Conservation (phyloP, 2,329 filamentous ascomycete genomes). For the Septoria petroselini region DNA sequence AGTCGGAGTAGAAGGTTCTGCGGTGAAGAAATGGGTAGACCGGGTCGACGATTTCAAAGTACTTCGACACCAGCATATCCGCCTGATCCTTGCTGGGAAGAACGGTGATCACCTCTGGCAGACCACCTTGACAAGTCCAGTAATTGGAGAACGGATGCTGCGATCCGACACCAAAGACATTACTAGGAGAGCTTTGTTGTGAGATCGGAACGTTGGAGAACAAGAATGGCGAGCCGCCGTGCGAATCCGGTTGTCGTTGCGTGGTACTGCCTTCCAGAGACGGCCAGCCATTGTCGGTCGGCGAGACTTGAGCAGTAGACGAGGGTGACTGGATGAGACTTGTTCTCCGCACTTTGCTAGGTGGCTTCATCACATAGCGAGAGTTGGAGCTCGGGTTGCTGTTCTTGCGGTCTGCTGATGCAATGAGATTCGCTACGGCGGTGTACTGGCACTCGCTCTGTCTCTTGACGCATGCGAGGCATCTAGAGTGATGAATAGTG, state of each 20-base stretch:
- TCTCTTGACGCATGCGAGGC: constrained; percentile 64
- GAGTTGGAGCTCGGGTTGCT: constrained; percentile 27
- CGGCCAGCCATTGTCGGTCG: constrained; percentile 34
- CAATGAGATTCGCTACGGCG: constrained; percentile 69
- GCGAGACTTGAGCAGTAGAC: constrained; percentile 26
- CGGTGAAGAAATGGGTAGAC: constrained; percentile 78
- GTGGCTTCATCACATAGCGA: constrained; percentile 37
- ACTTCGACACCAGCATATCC: constrained; percentile 61
- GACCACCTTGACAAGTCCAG: constrained; percentile 74
- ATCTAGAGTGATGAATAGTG: too few species aligned
- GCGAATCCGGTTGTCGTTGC: constrained; percentile 22
- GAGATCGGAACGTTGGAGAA: constrained; percentile 73
- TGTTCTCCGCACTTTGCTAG: constrained; percentile 36
- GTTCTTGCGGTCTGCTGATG: constrained; percentile 48
- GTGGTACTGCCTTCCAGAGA: constrained; percentile 28
- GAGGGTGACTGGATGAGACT: constrained; percentile 27
- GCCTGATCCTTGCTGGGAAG: constrained; percentile 73
- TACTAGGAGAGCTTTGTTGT: constrained; percentile 62
- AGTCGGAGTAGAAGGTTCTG: constrained; percentile 72
- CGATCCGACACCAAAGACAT: constrained; percentile 76
- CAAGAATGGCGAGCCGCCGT: constrained; percentile 46
- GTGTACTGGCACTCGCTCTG: constrained; percentile 75
- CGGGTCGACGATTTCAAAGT: constrained; percentile 65
- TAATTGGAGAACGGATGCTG: constrained; percentile 81
- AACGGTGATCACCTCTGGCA: constrained; percentile 71